Percentiles rank a stretch among this genome's conserved stretches.
Conservation (phyloP, 176 grass and related monocot species). For the Musa troglodytarum region DNA sequence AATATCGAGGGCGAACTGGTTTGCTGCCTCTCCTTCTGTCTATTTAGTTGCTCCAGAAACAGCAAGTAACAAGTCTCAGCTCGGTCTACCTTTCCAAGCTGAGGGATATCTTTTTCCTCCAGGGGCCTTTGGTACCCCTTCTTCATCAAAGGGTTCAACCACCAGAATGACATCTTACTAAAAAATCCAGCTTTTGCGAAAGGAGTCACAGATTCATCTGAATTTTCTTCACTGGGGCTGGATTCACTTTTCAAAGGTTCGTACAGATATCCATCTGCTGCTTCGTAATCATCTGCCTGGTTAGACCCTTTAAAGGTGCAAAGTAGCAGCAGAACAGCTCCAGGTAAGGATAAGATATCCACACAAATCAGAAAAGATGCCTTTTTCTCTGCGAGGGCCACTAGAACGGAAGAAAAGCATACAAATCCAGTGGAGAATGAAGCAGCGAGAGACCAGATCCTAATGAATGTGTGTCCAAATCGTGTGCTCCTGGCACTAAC, state of each 20-base stretch:
- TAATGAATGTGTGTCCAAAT: conserved; percentile 21
- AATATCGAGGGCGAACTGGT: conserved; percentile 35
- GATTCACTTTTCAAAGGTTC: conserved; percentile 38
- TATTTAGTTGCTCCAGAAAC: conserved; percentile 51
- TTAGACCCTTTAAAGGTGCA: conserved; percentile 15
- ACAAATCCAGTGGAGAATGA: conserved; percentile 32
- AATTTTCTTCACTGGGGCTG: conserved; percentile 17
- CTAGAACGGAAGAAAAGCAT: conserved; percentile 37
- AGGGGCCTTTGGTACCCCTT: conserved; percentile 66
- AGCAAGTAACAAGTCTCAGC: conserved; percentile 41
- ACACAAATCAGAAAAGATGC: conserved; percentile 33
- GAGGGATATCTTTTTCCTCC: conserved; percentile 76
- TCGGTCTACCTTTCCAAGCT: conserved; percentile 35
- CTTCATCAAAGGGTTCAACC: conserved; percentile 81
- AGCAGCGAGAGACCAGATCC: conserved; percentile 24
- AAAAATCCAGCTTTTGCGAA: conserved; percentile 58
- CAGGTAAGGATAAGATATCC: conserved; percentile 53
- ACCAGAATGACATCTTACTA: conserved; percentile 78
- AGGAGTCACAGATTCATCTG: conserved; percentile 26
- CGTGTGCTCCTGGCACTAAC: conserved; percentile 27
- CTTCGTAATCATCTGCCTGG: conserved; percentile 17
- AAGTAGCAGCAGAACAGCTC: conserved; percentile 36
- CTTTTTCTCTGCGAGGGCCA: conserved; percentile 29
- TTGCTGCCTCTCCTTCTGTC: conserved; percentile 23
- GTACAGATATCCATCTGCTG: conserved; percentile 33